Evolutionary conservation across 148 eudicot species (phyloP).

Genomic region (Pouteria glomerata): DNA sequence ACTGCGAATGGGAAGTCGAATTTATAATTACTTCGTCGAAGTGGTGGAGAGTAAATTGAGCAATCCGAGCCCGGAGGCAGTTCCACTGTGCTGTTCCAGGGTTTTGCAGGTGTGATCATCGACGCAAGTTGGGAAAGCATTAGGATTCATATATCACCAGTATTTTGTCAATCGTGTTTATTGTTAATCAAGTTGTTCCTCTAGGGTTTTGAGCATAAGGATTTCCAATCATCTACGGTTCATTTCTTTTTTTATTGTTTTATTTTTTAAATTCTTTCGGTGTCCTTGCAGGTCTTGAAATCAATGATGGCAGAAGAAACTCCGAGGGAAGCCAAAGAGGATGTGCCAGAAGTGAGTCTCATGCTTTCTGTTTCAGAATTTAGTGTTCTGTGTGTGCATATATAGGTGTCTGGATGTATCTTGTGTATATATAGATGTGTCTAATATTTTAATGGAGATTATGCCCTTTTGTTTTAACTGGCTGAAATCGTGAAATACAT

Average conservation of each 20-base stretch:
- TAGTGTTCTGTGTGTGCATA: not conserved
- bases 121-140: too few species aligned
- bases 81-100: too few species aligned
- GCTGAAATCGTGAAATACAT: not conserved
- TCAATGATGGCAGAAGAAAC: slow-evolving; percentile 10
- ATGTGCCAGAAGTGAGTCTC: slow-evolving; percentile 22
- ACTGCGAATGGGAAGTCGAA: too few species aligned
- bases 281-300: slow-evolving; percentile 4
- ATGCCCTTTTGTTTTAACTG: not conserved
- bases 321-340: slow-evolving; percentile 15
- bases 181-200: not conserved
- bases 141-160: too few species aligned
- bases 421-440: too few species aligned
- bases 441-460: too few species aligned
- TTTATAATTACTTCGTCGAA: too few species aligned
- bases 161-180: too few species aligned
- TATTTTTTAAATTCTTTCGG: not conserved
- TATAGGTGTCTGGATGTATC: too few species aligned
- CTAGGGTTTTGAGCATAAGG: not conserved
- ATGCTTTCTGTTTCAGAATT: not conserved
- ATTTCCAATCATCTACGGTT: not conserved
- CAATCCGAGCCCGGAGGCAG: too few species aligned
- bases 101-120: too few species aligned
- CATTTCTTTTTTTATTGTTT: not conserved
- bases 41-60: too few species aligned